Evolutionary conservation across 2,329 filamentous ascomycete genomes (phyloP), one percentile per base, ranked within the genome.

Genomic region (Diplocarpon rosae): DNA sequence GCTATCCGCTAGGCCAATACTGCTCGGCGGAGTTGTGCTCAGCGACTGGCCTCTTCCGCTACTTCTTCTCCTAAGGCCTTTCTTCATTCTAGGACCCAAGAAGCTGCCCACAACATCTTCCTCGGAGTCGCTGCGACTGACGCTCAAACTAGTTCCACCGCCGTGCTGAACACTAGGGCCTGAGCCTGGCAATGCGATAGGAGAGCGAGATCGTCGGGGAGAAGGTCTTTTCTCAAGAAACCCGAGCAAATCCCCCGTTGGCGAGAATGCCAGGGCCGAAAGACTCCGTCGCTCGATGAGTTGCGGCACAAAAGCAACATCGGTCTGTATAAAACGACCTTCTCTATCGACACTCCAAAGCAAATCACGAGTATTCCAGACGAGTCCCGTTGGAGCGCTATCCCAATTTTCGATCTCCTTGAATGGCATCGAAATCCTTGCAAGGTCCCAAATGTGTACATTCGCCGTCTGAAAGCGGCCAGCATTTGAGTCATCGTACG

Each of bases 391-490:
- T 1, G 78, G 78, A 2, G 76, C 71, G 24, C 59, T 67, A 16
- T 75, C 71, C 51, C 80, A 82, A 32, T 72, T 64, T 47, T 79
- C 73, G 37, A 83, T 71, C 53, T 80, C 75, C 51, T 80, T 80
- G 56, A 79, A 82, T 0, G 79, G 78, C 67, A 83, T 71, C 1
- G 76, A 75, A 1, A 79, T 76, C 28, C 80, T 68, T 6, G 76
- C 78, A n/a, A 84, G 63, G 56, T 84, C 80, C 78, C 78, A 84
- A 15, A 83, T 67, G 45, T 83, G 78, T 12, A 82, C 75, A 0
- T 70, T 66, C 24, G 69, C 73, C 35, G 75, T 73, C 34, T 76
- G 76, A 42, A 72, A 71, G 8, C 70, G 67, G 45, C 70, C 72
- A 35, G 69, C 61, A 52, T 70, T 70, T 34, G 66, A 66, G 52